These are phyloP conservation scores for Gymnopilus dilepis DNA, from an alignment of 768 basidiomycete genomes.

Conservation along the genomic window DNA sequence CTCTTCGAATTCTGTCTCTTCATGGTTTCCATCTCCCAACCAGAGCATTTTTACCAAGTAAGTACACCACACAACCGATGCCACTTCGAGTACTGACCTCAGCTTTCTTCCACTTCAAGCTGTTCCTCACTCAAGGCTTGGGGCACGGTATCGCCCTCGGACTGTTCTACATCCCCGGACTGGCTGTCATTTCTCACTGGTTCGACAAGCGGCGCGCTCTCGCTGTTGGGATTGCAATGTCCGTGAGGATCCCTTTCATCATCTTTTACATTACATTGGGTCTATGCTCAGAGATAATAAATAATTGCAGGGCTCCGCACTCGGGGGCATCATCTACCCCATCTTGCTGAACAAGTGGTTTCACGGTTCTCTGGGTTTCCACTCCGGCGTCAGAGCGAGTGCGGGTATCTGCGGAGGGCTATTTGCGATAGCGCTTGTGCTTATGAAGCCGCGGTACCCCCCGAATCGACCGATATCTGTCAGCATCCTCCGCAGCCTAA, in stretches of 20 bases:
- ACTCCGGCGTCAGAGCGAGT: constrained; percentile 52
- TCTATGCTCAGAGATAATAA: no score
- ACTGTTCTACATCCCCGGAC: constrained; percentile 52
- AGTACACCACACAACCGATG: no score
- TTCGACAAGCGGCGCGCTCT: constrained; percentile 40
- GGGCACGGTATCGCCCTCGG: constrained; percentile 58
- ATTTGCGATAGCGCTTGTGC: constrained; percentile 39
- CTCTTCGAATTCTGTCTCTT: constrained; percentile 52
- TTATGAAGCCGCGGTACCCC: constrained; percentile 51
- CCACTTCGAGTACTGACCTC: no score
- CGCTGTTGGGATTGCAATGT: constrained; percentile 41
- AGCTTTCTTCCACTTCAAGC: constrained; percentile 23
- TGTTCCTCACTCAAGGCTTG: constrained; percentile 53
- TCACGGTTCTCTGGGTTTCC: constrained; percentile 54
- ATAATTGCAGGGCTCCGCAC: constrained; percentile 48
- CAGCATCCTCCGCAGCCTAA: constrained; percentile 34
- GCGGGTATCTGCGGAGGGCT: constrained; percentile 46
- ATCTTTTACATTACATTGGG: not conserved
- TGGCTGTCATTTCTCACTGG: constrained; percentile 43
- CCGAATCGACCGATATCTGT: constrained; percentile 36
- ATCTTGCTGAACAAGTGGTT: constrained; percentile 65
- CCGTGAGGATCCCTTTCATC: constrained; percentile 25
- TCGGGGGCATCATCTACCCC: constrained; percentile 65
- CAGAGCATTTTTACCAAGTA: constrained; percentile 47
- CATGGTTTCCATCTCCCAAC: constrained; percentile 49